phyloP scores from a whole-genome alignment of 179 eudicot genomes.

The Carnegiea gigantea region DNA sequence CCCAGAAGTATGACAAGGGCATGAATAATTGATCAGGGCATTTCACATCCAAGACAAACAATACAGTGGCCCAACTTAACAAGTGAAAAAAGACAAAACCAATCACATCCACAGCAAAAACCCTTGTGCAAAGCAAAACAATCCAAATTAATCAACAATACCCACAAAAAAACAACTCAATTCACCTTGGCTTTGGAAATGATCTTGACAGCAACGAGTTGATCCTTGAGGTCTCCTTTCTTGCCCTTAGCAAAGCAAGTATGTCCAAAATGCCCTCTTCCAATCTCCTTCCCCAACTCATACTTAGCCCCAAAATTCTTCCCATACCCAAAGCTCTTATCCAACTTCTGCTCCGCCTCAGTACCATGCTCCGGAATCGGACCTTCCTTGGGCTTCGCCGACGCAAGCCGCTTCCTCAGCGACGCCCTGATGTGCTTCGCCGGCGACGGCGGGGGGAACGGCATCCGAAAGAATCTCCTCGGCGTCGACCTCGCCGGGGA shows the following conservation, averaged over 20 bases:
- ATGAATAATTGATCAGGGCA: background rate
- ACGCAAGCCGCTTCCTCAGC: slow-evolving; percentile 40
- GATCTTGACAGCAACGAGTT: slow-evolving; percentile 50
- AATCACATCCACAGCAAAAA: background rate
- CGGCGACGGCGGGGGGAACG: slow-evolving; percentile 56
- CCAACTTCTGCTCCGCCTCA: slow-evolving; percentile 30
- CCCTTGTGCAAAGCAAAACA: background rate
- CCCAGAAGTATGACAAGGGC: background rate
- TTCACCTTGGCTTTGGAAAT: slow-evolving; percentile 48
- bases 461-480: slow-evolving; percentile 43
- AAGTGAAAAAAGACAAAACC: background rate
- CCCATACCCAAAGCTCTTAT: slow-evolving; percentile 47
- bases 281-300: slow-evolving; percentile 49
- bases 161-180: background rate
- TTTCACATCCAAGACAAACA: background rate
- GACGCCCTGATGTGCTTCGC: slow-evolving; percentile 55
- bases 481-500: slow-evolving; percentile 50
- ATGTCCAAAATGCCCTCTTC: slow-evolving; percentile 57
- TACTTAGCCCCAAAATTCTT: slow-evolving; percentile 48
- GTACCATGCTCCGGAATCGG: slow-evolving; percentile 39
- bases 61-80: background rate
- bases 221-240: slow-evolving; percentile 47
- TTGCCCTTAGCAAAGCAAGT: slow-evolving; percentile 44
- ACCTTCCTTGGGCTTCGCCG: slow-evolving; percentile 36
- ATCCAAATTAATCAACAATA: background rate